Evolutionary conservation across 768 basidiomycete genomes (phyloP).

Genomic region (Leccinum incarnatum): DNA sequence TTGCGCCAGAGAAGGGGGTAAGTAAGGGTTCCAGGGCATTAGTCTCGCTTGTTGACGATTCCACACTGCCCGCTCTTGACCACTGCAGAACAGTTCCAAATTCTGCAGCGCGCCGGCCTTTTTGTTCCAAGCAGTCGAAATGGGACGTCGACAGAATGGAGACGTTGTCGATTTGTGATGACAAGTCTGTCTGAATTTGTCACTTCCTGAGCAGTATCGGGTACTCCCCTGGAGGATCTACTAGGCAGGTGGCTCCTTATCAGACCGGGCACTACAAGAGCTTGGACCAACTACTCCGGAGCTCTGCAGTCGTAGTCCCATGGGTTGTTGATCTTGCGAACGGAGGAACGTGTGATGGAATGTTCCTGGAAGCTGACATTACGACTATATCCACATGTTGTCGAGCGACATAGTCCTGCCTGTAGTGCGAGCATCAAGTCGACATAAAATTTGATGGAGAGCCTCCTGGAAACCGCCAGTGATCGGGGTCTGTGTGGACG

Average conservation of each 20-base stretch:
- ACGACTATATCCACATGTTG: neutral
- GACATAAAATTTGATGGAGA: neutral
- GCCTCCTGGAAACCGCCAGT: constrained; percentile 10
- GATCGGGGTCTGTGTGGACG: constrained; percentile 2
- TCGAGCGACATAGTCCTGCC: neutral
- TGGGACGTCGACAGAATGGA: neutral
- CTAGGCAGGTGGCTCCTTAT: neutral
- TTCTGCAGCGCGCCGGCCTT: neutral
- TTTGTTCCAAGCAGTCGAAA: neutral
- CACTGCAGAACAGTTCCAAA: neutral
- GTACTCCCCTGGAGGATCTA: neutral
- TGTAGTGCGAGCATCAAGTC: neutral
- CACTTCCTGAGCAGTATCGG: neutral
- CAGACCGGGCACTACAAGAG: neutral
- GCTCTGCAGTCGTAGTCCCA: neutral
- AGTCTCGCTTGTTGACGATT: neutral
- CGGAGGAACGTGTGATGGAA: neutral
- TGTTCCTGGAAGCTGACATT: neutral
- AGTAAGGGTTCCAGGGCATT: neutral
- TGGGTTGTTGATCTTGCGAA: neutral
- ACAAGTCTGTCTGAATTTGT: neutral
- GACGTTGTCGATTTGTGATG: neutral
- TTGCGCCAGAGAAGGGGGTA: neutral
- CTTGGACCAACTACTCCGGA: neutral
- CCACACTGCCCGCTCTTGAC: neutral